phyloP scores from a whole-genome alignment of 2,329 filamentous ascomycete genomes.

The Phialemonium atrogriseum region DNA sequence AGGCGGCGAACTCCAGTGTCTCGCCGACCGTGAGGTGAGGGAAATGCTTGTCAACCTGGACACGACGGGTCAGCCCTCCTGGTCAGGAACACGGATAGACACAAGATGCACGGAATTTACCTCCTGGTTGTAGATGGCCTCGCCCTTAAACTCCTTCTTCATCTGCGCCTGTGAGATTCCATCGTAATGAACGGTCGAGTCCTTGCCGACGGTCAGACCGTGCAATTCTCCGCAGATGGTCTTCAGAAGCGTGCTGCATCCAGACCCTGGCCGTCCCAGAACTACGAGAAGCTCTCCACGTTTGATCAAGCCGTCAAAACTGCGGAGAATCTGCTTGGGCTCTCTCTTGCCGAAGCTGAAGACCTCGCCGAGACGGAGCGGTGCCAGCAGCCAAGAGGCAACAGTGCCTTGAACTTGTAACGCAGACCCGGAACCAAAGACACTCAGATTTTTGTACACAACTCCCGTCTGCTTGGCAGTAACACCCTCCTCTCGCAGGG shows the following conservation, averaged over 20 bases:
- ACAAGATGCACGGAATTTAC: not conserved
- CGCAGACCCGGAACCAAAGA: slow-evolving; percentile 58
- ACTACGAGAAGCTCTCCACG: slow-evolving; percentile 62
- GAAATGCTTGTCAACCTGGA: slow-evolving; percentile 61
- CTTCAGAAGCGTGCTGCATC: slow-evolving; percentile 58
- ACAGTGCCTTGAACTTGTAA: slow-evolving; percentile 64
- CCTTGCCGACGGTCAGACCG: slow-evolving; percentile 43
- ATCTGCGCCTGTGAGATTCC: slow-evolving; percentile 47
- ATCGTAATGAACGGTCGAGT: slow-evolving; percentile 52
- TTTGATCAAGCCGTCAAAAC: slow-evolving; percentile 56
- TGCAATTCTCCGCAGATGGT: slow-evolving; percentile 51
- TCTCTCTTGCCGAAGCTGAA: slow-evolving; percentile 34
- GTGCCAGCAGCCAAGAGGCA: slow-evolving; percentile 46
- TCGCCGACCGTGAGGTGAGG: slow-evolving; percentile 69
- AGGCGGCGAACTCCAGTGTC: slow-evolving; percentile 65
- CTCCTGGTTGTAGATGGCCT: slow-evolving; percentile 69
- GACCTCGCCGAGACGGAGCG: slow-evolving; percentile 47
- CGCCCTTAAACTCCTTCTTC: slow-evolving; percentile 53
- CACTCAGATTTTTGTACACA: slow-evolving; percentile 46
- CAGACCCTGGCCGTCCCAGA: slow-evolving; percentile 56
- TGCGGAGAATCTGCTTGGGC: slow-evolving; percentile 51
- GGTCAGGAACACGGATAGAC: too few relatives aligned
- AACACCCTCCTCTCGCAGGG: not conserved
- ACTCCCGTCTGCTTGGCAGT: not conserved
- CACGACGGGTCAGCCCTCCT: too few relatives aligned